Base-by-base conservation (phyloP, 148 eudicot species). In the Euryodendron excelsum region DNA sequence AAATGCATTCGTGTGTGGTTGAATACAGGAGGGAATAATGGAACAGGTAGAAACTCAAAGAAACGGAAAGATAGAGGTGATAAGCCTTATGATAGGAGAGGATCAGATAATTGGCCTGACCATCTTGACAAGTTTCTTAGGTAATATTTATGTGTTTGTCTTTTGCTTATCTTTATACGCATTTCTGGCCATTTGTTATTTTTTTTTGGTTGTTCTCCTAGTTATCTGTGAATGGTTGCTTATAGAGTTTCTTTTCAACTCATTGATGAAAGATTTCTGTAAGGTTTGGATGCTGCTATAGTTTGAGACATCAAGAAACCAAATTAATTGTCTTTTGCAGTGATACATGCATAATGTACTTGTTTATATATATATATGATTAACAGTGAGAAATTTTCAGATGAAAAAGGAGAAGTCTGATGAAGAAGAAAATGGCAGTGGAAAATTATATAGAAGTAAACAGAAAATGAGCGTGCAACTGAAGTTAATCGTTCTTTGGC, bases 1-100 rank as follows among this genome's bases (percentile, higher is more conserved):
- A 96, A 96, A 84, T 90, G 97, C 89, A 85, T 96, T 69, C 94
- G 99, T 69, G 99, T 96, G 84, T 87, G 98, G 85, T 76, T 84
- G 68, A 86, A 88, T 82, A 84, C 89, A 65, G 85, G 91, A 64
- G 82, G 91, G 73, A 87, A 79, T 80, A 83, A 79, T 56, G 86
- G 75, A 41, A 87, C 78, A 50, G 92, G 89, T 39, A 84, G 78
- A 76, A 72, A 76, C 64, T 84, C 85, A 45, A 91, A 85, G 47
- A 96, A 96, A 74, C 85, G 99, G 77, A 96, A 96, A 88, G 90
- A 89, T 53, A 89, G 98, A 81, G 81, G 85, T 59, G 85, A 84
- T 58, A 93, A 87, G 83, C 91, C 92, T 61, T 96, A 89, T 84
- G 99, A 96, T 76, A 85, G 73, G 65, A 89, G 99, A 81, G 94